Percentiles rank a stretch among this genome's conserved stretches.
Evolutionary conservation across 2,329 filamentous ascomycete genomes (phyloP).

Genomic region (Thielaviopsis musarum): DNA sequence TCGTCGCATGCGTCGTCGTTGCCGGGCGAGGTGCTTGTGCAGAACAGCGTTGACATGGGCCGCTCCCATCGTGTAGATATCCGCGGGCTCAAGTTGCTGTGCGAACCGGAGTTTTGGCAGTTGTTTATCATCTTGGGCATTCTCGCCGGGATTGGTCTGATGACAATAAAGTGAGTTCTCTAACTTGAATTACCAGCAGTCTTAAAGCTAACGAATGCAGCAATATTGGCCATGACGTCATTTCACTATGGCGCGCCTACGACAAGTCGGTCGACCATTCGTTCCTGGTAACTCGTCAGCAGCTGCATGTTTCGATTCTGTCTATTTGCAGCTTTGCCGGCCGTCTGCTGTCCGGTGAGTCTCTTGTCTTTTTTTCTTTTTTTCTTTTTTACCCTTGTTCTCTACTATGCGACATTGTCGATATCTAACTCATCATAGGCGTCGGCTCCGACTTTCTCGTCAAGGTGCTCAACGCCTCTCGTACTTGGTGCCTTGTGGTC

Average conservation of each 20-base stretch:
- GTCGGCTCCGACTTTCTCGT: conserved; percentile 85
- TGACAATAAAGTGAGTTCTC: conserved; percentile 85
- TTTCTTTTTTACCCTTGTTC: no score
- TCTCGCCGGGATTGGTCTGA: conserved; percentile 82
- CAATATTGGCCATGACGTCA: conserved; percentile 84
- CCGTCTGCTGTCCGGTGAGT: conserved; percentile 56
- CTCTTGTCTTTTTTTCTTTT: neutral
- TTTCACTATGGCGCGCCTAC: conserved; percentile 76
- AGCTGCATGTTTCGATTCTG: conserved; percentile 88
- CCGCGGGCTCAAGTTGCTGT: conserved; percentile 61
- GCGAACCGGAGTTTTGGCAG: conserved; percentile 72
- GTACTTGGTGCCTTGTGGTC: conserved; percentile 78
- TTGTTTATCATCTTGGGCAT: conserved; percentile 75
- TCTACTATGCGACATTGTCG: no score
- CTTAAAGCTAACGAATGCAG: conserved; percentile 26
- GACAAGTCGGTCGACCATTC: conserved; percentile 54
- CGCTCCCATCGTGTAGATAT: conserved; percentile 78
- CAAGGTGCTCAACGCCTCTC: conserved; percentile 60
- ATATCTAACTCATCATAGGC: conserved; percentile 27
- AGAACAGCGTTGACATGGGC: conserved; percentile 50
- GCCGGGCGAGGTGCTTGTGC: conserved; percentile 32
- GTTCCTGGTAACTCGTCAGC: conserved; percentile 66
- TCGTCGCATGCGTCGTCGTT: conserved; percentile 34
- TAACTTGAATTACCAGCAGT: neutral
- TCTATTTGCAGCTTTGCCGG: conserved; percentile 77